These are phyloP conservation scores for Aspergillus panamensis DNA, from an alignment of 495 filamentous ascomycete genomes.

Conservation along the genomic window DNA sequence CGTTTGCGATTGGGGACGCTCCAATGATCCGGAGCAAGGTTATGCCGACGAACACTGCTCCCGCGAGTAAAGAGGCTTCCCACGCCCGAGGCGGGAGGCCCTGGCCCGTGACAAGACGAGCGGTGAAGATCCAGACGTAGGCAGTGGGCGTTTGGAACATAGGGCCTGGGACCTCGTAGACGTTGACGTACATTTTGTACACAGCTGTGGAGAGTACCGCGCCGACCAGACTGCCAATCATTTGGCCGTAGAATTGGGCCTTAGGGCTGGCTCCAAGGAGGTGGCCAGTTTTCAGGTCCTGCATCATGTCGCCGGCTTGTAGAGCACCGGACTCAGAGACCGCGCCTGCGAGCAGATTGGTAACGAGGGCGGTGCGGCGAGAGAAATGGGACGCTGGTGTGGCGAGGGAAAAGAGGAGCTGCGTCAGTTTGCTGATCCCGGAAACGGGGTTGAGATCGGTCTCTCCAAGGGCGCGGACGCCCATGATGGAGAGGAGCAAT, in stretches of 20 bases:
- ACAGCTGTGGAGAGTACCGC: slow-evolving; percentile 83
- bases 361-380: slow-evolving; percentile 64
- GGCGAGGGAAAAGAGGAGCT: slow-evolving; percentile 87
- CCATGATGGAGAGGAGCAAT: slow-evolving; percentile 88
- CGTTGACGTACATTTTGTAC: slow-evolving; percentile 85
- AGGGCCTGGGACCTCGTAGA: slow-evolving; percentile 82
- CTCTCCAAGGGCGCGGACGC: slow-evolving; percentile 89
- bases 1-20: slow-evolving; percentile 35
- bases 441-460: slow-evolving; percentile 97
- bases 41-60: slow-evolving; percentile 61
- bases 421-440: slow-evolving; percentile 93
- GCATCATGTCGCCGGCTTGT: slow-evolving; percentile 97
- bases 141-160: slow-evolving; percentile 92
- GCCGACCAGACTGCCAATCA: slow-evolving; percentile 85
- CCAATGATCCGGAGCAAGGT: slow-evolving; percentile 65
- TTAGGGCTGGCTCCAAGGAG: slow-evolving; percentile 86
- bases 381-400: slow-evolving; percentile 69
- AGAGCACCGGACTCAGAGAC: slow-evolving; percentile 83
- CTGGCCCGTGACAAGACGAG: slow-evolving; percentile 87
- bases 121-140: slow-evolving; percentile 96
- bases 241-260: slow-evolving; percentile 94
- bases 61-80: slow-evolving; percentile 70
- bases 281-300: slow-evolving; percentile 96
- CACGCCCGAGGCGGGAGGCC: slow-evolving; percentile 79
- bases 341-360: slow-evolving; percentile 93